A percentile compares a stretch with the other conserved stretches of the same genome.
These are phyloP conservation scores for Camellia sinensis DNA, from an alignment of 148 eudicot genomes.

Conservation along the genomic window DNA sequence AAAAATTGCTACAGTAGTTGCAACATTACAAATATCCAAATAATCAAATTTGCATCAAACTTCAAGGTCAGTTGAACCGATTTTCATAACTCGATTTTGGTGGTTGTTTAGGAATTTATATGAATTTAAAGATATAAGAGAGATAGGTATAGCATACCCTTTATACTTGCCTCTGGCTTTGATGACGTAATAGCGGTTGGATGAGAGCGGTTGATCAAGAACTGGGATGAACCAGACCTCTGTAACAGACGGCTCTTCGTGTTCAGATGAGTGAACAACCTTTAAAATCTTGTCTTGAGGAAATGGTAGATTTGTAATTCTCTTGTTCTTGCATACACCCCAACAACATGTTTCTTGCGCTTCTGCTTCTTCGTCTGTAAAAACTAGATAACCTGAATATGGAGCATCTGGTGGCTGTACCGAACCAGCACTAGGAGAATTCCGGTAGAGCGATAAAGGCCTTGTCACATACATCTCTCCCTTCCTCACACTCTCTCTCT, in stretches of 20 bases:
- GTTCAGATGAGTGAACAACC: constrained; percentile 46
- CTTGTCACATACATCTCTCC: constrained; percentile 60
- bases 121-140: not conserved
- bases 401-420: constrained; percentile 49
- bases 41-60: not conserved
- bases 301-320: constrained; percentile 53
- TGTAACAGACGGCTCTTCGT: constrained; percentile 32
- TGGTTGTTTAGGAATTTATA: not conserved
- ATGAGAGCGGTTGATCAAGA: constrained; percentile 66
- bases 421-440: constrained; percentile 49
- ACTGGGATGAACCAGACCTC: constrained; percentile 85
- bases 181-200: constrained; percentile 65
- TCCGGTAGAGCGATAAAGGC: constrained; percentile 62
- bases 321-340: constrained; percentile 57
- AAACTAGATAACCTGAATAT: constrained; percentile 55
- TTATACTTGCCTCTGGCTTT: constrained; percentile 60
- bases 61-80: not conserved
- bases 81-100: not conserved
- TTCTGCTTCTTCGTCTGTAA: constrained; percentile 71
- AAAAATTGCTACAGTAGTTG: constrained; percentile 5
- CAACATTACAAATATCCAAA: not conserved
- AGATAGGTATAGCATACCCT: constrained; percentile 42
- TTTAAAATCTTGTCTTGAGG: constrained; percentile 72
- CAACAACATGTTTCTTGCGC: constrained; percentile 50
- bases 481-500: not conserved